Percentiles rank a stretch among this genome's conserved stretches.
Conservation (phyloP, 2,329 filamentous ascomycete species). For the Arthroderma sp. region DNA sequence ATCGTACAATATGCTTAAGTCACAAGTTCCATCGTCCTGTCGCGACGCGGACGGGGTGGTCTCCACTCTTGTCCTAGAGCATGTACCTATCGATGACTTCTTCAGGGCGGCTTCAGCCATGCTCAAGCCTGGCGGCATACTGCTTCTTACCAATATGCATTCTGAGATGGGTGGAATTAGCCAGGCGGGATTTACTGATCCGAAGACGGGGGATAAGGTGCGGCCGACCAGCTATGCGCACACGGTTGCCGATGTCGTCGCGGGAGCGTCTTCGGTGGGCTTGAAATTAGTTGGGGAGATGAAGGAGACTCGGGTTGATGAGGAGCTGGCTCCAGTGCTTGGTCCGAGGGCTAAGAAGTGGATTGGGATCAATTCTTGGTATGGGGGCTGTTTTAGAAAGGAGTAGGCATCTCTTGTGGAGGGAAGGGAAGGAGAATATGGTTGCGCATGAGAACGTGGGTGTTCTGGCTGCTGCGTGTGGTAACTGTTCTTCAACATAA, state of each 20-base stretch:
- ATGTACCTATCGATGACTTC: conserved; percentile 46
- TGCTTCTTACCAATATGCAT: conserved; percentile 58
- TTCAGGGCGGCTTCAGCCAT: conserved; percentile 37
- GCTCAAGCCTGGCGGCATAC: conserved; percentile 34
- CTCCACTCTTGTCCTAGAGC: conserved; percentile 52
- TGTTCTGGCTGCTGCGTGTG: neutral
- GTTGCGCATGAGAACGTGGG: conserved; percentile 2
- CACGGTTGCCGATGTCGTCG: conserved; percentile 38
- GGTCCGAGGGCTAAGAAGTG: conserved; percentile 52
- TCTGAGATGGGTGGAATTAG: conserved; percentile 46
- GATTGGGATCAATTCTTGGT: conserved; percentile 45
- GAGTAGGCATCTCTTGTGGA: neutral
- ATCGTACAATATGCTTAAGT: conserved; percentile 29
- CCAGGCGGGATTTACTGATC: conserved; percentile 50
- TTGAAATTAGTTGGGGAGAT: conserved; percentile 33
- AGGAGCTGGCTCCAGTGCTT: conserved; percentile 44
- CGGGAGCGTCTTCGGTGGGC: conserved; percentile 27
- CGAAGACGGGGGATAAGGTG: conserved; percentile 42
- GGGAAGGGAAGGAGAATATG: neutral
- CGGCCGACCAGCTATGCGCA: conserved; percentile 47
- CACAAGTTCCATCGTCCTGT: conserved; percentile 9
- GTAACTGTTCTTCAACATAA: too few species aligned
- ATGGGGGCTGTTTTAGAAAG: conserved; percentile 37
- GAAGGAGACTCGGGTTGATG: conserved; percentile 34
- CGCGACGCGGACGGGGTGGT: conserved; percentile 35